A percentile compares a stretch with the other conserved stretches of the same genome.
Evolutionary conservation across 2,329 filamentous ascomycete genomes (phyloP).

Genomic region (Colletotrichum sp.): DNA sequence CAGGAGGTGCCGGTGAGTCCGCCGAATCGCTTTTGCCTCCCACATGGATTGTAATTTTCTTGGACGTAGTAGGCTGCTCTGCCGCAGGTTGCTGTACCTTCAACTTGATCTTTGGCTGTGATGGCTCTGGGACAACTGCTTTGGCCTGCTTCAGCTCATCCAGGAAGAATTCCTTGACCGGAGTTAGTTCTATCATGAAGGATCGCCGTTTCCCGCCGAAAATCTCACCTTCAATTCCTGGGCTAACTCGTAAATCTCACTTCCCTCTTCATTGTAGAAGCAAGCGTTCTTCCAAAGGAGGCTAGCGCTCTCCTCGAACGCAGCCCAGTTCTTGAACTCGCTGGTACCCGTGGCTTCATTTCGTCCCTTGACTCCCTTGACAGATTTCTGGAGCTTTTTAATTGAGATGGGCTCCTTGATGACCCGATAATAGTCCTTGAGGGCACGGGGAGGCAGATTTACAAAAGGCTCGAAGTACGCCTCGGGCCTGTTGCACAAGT

Average conservation of each 20-base stretch:
- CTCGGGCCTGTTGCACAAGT: slow-evolving; percentile 64
- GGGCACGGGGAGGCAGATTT: slow-evolving; percentile 74
- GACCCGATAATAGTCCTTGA: slow-evolving; percentile 87
- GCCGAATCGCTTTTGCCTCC: slow-evolving; percentile 62
- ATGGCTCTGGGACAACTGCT: slow-evolving; percentile 72
- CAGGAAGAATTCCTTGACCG: slow-evolving; percentile 68
- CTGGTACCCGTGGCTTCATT: slow-evolving; percentile 65
- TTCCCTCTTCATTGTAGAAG: slow-evolving; percentile 91
- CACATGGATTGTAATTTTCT: slow-evolving; percentile 76
- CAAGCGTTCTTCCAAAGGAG: slow-evolving; percentile 88
- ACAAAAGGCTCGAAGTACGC: slow-evolving; percentile 77
- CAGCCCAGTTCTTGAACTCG: slow-evolving; percentile 82
- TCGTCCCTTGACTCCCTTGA: slow-evolving; percentile 75
- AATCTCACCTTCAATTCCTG: slow-evolving; percentile 75
- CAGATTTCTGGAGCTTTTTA: slow-evolving; percentile 76
- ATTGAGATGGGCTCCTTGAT: slow-evolving; percentile 84
- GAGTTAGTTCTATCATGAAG: not conserved
- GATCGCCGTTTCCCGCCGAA: no score
- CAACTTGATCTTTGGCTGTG: slow-evolving; percentile 80
- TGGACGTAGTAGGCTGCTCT: slow-evolving; percentile 40
- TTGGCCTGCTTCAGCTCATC: slow-evolving; percentile 75
- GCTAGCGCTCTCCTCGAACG: slow-evolving; percentile 80
- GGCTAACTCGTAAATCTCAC: slow-evolving; percentile 80
- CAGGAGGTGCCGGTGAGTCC: slow-evolving; percentile 54
- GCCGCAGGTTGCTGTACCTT: slow-evolving; percentile 62